Conservation (phyloP, 2,329 filamentous ascomycete species). For the Colletotrichum cuscutae region DNA sequence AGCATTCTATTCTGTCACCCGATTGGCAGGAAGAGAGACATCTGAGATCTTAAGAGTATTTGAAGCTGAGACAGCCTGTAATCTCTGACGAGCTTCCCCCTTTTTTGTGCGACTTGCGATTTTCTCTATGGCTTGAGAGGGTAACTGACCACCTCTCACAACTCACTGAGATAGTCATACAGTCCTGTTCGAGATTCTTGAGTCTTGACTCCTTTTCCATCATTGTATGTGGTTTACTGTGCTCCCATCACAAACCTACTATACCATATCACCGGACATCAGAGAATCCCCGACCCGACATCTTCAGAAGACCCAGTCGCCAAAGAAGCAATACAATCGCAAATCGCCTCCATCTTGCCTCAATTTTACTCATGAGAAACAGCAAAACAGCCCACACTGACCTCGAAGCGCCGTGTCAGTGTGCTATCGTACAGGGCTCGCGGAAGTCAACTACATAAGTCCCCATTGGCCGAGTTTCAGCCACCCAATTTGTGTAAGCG, state of each 20-base stretch:
- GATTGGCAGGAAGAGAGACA: not conserved
- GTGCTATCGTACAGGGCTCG: not conserved
- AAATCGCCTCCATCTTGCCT: not conserved
- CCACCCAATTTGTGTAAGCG: slow-evolving; percentile 29
- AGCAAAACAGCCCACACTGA: not conserved
- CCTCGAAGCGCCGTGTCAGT: not conserved
- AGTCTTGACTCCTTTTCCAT: too few relatives aligned
- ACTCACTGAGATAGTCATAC: too few relatives aligned
- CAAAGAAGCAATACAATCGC: not conserved
- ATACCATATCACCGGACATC: too few relatives aligned
- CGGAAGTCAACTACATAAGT: not conserved
- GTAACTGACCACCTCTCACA: too few relatives aligned
- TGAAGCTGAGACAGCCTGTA: not conserved
- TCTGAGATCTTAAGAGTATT: not conserved
- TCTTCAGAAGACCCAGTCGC: not conserved
- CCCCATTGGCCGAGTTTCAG: slow-evolving; percentile 14
- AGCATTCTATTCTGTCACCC: too few relatives aligned
- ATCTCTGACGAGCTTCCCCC: not conserved
- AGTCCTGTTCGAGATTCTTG: not conserved
- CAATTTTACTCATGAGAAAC: not conserved
- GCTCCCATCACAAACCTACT: not conserved
- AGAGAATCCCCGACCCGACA: too few relatives aligned
- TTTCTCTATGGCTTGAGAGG: not conserved
- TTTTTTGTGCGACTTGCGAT: not conserved
- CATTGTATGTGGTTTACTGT: too few relatives aligned